phyloP scores from a whole-genome alignment of 2,329 filamentous ascomycete genomes.

The Ophiocordyceps sinensis region DNA sequence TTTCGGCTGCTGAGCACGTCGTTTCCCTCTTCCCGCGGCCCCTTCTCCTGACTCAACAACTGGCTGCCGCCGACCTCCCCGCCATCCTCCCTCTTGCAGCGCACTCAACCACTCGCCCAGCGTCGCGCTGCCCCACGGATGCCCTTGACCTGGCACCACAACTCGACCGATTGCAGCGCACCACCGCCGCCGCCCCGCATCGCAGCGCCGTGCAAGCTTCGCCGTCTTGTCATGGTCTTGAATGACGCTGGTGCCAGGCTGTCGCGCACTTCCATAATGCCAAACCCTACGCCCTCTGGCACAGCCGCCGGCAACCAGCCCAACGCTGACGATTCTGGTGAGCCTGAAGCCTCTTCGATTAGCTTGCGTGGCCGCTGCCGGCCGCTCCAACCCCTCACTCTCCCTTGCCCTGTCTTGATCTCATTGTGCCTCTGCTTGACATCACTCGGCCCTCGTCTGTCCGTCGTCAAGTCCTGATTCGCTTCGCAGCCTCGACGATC shows the following conservation, averaged over 20 bases:
- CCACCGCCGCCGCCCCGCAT: neutral
- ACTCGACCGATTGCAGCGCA: neutral
- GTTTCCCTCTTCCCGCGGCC: slow-evolving; percentile 8
- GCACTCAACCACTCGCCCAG: slow-evolving; percentile 3
- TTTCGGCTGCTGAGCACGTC: slow-evolving; percentile 12
- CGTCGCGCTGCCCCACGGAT: neutral
- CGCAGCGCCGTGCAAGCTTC: neutral
- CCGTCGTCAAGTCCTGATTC: slow-evolving; percentile 5
- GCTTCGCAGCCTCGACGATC: slow-evolving; percentile 30
- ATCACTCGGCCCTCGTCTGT: neutral
- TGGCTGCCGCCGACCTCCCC: neutral
- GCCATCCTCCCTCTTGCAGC: slow-evolving; percentile 1
- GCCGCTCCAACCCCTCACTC: neutral
- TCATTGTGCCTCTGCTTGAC: neutral
- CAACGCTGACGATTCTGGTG: slow-evolving; percentile 25
- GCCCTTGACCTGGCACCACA: slow-evolving; percentile 3
- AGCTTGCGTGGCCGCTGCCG: slow-evolving; percentile 5
- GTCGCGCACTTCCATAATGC: slow-evolving; percentile 21
- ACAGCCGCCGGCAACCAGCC: slow-evolving; percentile 13
- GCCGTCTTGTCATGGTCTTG: slow-evolving; percentile 21
- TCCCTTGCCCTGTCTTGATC: slow-evolving; percentile 4
- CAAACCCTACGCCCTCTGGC: slow-evolving; percentile 17
- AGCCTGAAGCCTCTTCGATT: slow-evolving; percentile 10
- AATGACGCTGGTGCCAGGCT: slow-evolving; percentile 23
- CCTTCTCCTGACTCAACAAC: slow-evolving; percentile 4